Percentiles rank a stretch among this genome's conserved stretches.
Evolutionary conservation across 2,329 filamentous ascomycete species (phyloP).

Genomic region (Metarhizium anisopliae): DNA sequence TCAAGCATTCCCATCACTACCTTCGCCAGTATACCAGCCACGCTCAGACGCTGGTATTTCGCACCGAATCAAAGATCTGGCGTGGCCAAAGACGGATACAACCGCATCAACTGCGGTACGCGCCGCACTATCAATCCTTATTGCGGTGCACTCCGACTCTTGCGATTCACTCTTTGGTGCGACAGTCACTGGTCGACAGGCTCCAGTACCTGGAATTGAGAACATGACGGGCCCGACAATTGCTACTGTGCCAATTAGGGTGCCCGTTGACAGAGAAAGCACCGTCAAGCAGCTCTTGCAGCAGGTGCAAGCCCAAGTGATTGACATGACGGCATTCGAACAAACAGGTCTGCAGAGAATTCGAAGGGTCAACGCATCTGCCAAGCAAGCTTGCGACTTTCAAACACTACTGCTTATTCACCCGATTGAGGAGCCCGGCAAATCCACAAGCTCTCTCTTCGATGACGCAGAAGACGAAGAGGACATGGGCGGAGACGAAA

Average conservation of each 20-base stretch:
- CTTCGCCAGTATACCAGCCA: neutral
- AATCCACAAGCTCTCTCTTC: constrained; percentile 1
- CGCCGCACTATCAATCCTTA: constrained; percentile 20
- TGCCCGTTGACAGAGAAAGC: constrained; percentile 17
- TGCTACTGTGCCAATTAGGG: constrained; percentile 16
- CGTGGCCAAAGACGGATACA: constrained; percentile 14
- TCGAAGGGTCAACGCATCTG: neutral
- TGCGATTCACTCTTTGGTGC: constrained; percentile 21
- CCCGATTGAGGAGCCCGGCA: constrained; percentile 1
- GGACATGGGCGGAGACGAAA: neutral
- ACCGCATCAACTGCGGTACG: constrained; percentile 11
- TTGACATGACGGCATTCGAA: constrained; percentile 4
- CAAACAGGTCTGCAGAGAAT: constrained; percentile 3
- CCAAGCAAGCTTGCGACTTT: constrained; percentile 2
- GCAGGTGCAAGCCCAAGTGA: constrained; percentile 10
- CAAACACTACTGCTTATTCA: constrained; percentile 12
- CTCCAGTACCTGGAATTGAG: constrained; percentile 15
- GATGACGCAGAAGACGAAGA: neutral
- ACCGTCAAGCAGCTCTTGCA: constrained; percentile 31
- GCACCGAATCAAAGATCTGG: neutral
- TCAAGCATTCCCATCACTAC: neutral
- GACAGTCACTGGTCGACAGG: constrained; percentile 15
- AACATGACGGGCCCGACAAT: constrained; percentile 19
- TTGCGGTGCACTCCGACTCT: constrained; percentile 23
- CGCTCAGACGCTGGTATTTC: constrained; percentile 27